Conservation (phyloP, 2,329 filamentous ascomycete genomes). For the Lachnellula hyalina region DNA sequence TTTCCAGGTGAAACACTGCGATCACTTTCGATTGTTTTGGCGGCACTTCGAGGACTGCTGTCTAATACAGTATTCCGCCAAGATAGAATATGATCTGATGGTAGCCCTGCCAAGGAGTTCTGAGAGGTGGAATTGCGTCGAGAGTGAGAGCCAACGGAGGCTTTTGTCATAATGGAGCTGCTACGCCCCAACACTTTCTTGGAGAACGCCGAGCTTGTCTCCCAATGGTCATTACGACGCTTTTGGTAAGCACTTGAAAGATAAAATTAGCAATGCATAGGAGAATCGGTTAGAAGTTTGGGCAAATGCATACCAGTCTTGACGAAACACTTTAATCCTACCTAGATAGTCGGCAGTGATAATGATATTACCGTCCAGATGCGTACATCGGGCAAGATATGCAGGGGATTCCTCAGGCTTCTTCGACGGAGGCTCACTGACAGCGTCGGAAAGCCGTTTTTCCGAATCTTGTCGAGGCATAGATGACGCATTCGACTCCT, state of each 20-base stretch:
- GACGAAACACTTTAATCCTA: slow-evolving; percentile 87
- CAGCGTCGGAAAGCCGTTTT: slow-evolving; percentile 23
- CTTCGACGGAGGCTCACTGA: slow-evolving; percentile 31
- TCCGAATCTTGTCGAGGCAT: slow-evolving; percentile 26
- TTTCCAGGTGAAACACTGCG: slow-evolving; percentile 49
- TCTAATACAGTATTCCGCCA: slow-evolving; percentile 74
- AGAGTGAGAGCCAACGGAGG: slow-evolving; percentile 39
- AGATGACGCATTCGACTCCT: slow-evolving; percentile 54
- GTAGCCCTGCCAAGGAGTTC: slow-evolving; percentile 25
- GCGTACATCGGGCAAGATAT: slow-evolving; percentile 70
- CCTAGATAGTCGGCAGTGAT: slow-evolving; percentile 86
- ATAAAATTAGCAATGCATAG: neutral
- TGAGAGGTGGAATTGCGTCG: slow-evolving; percentile 40
- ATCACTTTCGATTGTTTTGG: slow-evolving; percentile 45
- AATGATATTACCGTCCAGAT: slow-evolving; percentile 82
- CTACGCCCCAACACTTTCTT: slow-evolving; percentile 30
- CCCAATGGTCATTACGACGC: slow-evolving; percentile 70
- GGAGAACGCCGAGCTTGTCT: slow-evolving; percentile 71
- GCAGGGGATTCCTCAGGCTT: slow-evolving; percentile 65
- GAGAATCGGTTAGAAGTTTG: no score
- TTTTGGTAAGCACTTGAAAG: slow-evolving; percentile 69
- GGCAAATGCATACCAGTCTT: slow-evolving; percentile 49
- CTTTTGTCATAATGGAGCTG: slow-evolving; percentile 39
- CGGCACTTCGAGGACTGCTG: slow-evolving; percentile 24
- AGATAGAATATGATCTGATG: slow-evolving; percentile 71